phyloP scores from a whole-genome alignment of 2,329 filamentous ascomycete genomes.

The Sporothrix protearum region DNA sequence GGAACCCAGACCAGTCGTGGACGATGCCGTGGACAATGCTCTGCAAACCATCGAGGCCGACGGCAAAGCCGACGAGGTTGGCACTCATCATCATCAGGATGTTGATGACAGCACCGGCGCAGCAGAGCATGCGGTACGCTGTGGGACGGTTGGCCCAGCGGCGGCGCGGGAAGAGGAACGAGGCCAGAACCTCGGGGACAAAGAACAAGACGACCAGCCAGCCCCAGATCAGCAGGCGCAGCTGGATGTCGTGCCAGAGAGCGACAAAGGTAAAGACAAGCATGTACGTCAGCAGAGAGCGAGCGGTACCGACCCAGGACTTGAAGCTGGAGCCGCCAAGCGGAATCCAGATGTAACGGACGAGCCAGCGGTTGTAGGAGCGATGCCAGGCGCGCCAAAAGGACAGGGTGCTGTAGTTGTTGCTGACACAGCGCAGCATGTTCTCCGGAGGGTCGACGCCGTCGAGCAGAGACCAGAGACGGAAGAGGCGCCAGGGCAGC shows the following conservation, averaged over 20 bases:
- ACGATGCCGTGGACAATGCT: conserved; percentile 73
- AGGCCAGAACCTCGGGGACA: conserved; percentile 75
- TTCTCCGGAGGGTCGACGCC: conserved; percentile 95
- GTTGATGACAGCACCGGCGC: conserved; percentile 75
- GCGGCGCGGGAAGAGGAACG: conserved; percentile 65
- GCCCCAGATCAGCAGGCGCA: conserved; percentile 88
- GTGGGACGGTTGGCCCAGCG: conserved; percentile 69
- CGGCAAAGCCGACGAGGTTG: conserved; percentile 90
- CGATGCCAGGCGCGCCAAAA: conserved; percentile 99
- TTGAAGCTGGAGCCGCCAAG: conserved; percentile 67
- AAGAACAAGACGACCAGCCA: conserved; percentile 96
- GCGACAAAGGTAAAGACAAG: conserved; percentile 95
- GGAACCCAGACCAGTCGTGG: conserved; percentile 64
- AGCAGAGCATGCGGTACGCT: conserved; percentile 74
- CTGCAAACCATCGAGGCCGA: conserved; percentile 83
- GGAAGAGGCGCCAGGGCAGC: conserved; percentile 96
- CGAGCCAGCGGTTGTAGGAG: conserved; percentile 88
- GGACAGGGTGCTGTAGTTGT: conserved; percentile 85
- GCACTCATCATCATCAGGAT: conserved; percentile 93
- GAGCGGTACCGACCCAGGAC: conserved; percentile 45
- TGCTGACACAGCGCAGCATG: conserved; percentile 92
- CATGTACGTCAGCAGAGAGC: conserved; percentile 70
- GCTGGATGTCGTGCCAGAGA: conserved; percentile 94
- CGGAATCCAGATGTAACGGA: conserved; percentile 91
- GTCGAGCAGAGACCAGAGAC: conserved; percentile 89